phyloP scores from a whole-genome alignment of 192 early-diverging fungal species.

The Coemansia sp. region DNA sequence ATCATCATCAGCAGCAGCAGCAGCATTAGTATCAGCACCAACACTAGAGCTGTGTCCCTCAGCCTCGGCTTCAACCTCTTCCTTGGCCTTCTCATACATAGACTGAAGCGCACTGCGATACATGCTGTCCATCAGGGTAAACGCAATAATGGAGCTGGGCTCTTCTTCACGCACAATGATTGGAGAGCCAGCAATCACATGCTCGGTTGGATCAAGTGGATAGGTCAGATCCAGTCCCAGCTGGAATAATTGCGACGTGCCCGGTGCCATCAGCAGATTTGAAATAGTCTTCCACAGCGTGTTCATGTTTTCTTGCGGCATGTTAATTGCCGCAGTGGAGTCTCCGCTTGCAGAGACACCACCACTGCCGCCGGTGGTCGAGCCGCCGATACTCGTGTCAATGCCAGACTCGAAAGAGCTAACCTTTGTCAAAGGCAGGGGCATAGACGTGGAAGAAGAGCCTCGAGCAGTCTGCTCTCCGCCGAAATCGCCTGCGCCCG shows the following conservation, averaged over 20 bases:
- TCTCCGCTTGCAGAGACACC: constrained; percentile 11
- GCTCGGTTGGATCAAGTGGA: constrained; percentile 67
- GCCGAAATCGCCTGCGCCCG: background rate
- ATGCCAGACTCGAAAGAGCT: constrained; percentile 28
- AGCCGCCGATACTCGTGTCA: constrained; percentile 4
- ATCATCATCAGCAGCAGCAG: background rate
- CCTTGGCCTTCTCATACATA: constrained; percentile 34
- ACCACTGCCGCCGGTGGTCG: constrained; percentile 6
- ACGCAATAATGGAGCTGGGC: constrained; percentile 91
- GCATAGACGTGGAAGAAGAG: background rate
- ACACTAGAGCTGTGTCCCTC: background rate
- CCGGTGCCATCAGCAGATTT: constrained; percentile 36
- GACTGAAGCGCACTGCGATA: constrained; percentile 36
- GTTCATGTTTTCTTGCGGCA: constrained; percentile 38
- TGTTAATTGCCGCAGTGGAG: constrained; percentile 9
- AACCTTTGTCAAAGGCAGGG: constrained; percentile 24
- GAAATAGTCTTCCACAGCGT: constrained; percentile 49
- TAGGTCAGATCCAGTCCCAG: constrained; percentile 48
- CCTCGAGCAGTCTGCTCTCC: background rate
- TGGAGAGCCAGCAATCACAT: constrained; percentile 82
- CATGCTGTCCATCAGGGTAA: constrained; percentile 68
- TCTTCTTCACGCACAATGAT: constrained; percentile 90
- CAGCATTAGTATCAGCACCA: background rate
- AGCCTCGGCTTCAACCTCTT: constrained; percentile 13
- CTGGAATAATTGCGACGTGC: constrained; percentile 47